These are phyloP conservation scores for Anthracocystis setariae DNA, from an alignment of 1,284 basidiomycete species.

Conservation along the genomic window DNA sequence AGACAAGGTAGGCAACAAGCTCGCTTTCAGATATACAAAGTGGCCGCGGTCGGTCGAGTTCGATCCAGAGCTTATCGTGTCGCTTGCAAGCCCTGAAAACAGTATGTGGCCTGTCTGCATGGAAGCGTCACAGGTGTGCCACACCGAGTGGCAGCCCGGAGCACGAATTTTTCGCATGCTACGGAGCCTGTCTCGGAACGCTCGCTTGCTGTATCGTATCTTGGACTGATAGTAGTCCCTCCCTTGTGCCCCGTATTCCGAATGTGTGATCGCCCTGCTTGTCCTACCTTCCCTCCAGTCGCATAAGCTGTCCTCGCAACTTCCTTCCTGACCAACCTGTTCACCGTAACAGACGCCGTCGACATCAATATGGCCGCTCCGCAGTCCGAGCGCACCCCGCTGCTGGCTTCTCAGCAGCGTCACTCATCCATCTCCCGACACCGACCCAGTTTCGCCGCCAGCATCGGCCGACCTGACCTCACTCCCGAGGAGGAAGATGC, in stretches of 20 bases:
- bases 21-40: not conserved
- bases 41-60: not conserved
- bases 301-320: no score
- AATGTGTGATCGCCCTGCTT: not conserved
- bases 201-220: no score
- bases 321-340: slow-evolving; percentile 13
- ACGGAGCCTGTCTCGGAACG: no score
- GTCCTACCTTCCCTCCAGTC: no score
- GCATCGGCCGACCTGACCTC: slow-evolving; percentile 45
- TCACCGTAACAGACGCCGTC: not conserved
- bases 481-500: slow-evolving; percentile 55
- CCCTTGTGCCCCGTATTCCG: not conserved
- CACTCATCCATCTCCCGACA: slow-evolving; percentile 31
- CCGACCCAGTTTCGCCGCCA: slow-evolving; percentile 48
- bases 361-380: slow-evolving; percentile 26
- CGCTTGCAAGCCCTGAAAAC: no score
- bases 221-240: not conserved
- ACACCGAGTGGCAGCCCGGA: no score
- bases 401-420: slow-evolving; percentile 39
- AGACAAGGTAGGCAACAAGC: not conserved
- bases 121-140: no score
- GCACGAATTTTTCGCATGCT: no score
- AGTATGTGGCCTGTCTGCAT: no score
- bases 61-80: no score
- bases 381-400: slow-evolving; percentile 51